phyloP scores from a whole-genome alignment of 208 protist species.

The Novymonas esmeraldas region DNA sequence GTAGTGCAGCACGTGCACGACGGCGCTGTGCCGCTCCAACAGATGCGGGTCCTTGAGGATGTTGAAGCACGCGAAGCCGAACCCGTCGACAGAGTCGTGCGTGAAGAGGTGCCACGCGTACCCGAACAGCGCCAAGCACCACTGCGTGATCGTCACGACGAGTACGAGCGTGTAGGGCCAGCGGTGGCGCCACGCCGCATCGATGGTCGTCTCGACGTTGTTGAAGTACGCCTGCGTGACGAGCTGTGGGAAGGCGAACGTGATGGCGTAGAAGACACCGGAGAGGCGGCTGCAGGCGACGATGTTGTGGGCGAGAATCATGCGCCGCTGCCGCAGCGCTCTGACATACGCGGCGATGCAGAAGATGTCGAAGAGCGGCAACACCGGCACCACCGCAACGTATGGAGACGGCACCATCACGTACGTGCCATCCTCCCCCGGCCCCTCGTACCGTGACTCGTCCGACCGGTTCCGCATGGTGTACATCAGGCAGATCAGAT shows the following conservation, averaged over 20 bases:
- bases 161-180: constrained; percentile 48
- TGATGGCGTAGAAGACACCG: constrained; percentile 50
- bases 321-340: constrained; percentile 25
- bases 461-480: constrained; percentile 52
- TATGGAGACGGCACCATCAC: constrained; percentile 61
- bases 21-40: constrained; percentile 41
- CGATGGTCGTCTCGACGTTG: constrained; percentile 15
- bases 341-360: constrained; percentile 51
- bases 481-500: constrained; percentile 71
- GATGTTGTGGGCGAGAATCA: constrained; percentile 68
- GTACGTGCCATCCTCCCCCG: constrained; percentile 17
- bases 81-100: constrained; percentile 63
- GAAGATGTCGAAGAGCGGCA: constrained; percentile 76
- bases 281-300: constrained; percentile 55
- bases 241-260: constrained; percentile 68
- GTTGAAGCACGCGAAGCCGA: constrained; percentile 81
- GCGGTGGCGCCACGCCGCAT: not conserved
- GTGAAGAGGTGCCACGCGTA: constrained; percentile 47
- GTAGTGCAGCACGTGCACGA: constrained; percentile 46
- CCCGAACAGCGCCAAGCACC: constrained; percentile 47
- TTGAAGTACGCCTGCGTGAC: constrained; percentile 66
- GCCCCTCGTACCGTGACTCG: constrained; percentile 43
- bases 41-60: constrained; percentile 27
- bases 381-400: constrained; percentile 55
- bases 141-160: constrained; percentile 40